Conservation (phyloP, 2,329 filamentous ascomycete genomes). For the Akanthomyces uredinophilus region DNA sequence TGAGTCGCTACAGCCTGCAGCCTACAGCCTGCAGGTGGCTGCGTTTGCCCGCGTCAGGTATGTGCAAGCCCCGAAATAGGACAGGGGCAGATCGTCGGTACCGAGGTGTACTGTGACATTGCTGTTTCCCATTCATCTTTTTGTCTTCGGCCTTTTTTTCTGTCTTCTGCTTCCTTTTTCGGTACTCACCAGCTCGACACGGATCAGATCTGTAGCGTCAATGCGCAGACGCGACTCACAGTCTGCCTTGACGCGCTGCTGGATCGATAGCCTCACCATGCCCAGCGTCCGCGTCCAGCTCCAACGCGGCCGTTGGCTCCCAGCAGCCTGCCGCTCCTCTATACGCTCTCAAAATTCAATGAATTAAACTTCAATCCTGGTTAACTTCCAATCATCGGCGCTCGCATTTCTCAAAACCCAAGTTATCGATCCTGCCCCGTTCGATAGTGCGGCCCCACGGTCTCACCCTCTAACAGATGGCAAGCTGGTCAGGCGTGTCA, state of each 20-base stretch:
- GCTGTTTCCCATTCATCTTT: background rate
- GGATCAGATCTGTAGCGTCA: background rate
- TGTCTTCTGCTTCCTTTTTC: background rate
- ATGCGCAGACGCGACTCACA: background rate
- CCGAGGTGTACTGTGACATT: background rate
- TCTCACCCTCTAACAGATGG: constrained; percentile 20
- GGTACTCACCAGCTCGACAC: background rate
- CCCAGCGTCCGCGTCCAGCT: background rate
- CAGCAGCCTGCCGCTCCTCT: background rate
- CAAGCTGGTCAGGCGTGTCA: constrained; percentile 6
- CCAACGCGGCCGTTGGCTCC: too few relatives aligned
- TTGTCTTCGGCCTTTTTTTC: too few relatives aligned
- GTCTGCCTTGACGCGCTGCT: background rate
- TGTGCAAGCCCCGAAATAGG: constrained; percentile 2
- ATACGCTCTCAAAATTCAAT: background rate
- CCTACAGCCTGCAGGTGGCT: background rate
- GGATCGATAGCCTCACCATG: background rate
- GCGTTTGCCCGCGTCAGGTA: background rate
- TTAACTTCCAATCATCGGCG: background rate
- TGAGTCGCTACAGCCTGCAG: background rate
- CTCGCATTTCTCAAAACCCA: background rate
- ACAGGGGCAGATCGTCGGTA: background rate
- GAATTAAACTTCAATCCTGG: background rate
- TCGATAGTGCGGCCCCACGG: constrained; percentile 18
- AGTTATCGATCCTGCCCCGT: constrained; percentile 8